A percentile compares a stretch with the other conserved stretches of the same genome.
Evolutionary conservation across 768 basidiomycete genomes (phyloP).

Genomic region (Auricularia auricula-judae): DNA sequence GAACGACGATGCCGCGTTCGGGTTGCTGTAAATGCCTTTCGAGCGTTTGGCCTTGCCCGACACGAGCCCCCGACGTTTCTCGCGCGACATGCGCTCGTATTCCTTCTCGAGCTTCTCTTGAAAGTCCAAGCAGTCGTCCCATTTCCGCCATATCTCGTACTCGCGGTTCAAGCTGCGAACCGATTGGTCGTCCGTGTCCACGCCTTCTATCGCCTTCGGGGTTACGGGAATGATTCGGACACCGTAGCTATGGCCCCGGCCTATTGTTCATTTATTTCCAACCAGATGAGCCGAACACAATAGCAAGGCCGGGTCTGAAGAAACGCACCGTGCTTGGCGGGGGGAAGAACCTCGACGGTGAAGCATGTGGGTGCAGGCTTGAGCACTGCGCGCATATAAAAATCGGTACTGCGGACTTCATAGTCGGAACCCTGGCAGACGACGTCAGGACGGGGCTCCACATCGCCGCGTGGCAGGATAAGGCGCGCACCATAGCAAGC

Average conservation of each 20-base stretch:
- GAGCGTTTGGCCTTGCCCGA: conserved; percentile 54
- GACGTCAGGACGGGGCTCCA: not conserved
- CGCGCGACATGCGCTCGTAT: conserved; percentile 49
- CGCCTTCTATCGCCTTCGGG: not conserved
- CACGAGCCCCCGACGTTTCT: conserved; percentile 54
- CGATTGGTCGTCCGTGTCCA: conserved; percentile 12
- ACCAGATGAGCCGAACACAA: not conserved
- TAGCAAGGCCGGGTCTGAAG: not conserved
- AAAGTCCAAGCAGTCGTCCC: conserved; percentile 76
- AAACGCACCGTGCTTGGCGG: conserved; percentile 44
- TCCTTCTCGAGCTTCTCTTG: conserved; percentile 59
- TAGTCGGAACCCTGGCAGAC: not conserved
- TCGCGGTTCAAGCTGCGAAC: conserved; percentile 25
- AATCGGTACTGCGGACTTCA: not conserved
- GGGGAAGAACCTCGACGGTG: conserved; percentile 43
- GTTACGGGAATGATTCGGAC: conserved; percentile 44
- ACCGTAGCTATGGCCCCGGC: conserved; percentile 45
- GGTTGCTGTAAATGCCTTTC: conserved; percentile 41
- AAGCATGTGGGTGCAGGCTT: conserved; percentile 50
- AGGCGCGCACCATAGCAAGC: not conserved
- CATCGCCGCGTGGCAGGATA: not conserved
- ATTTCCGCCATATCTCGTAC: conserved; percentile 68
- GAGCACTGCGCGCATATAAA: conserved; percentile 51
- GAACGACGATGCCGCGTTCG: conserved; percentile 54
- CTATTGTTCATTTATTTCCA: conserved; percentile 20